Evolutionary conservation across 805 yeast species (phyloP).

Genomic region (Ogataea siamensis): DNA sequence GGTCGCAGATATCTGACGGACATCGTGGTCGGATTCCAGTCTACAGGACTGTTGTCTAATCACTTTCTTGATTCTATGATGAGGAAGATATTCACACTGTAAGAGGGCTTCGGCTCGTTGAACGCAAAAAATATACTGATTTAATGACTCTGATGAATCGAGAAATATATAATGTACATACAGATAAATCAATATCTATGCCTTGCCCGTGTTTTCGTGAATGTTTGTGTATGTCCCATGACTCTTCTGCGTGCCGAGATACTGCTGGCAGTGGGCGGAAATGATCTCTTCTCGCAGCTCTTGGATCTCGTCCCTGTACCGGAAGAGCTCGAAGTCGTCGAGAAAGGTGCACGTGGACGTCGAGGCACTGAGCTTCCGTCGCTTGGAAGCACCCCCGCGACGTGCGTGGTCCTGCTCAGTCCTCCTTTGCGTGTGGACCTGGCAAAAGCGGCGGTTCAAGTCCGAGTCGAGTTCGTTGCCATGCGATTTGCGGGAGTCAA

Average conservation of each 20-base stretch:
- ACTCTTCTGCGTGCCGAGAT: slow-evolving; percentile 1
- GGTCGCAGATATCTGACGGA: slow-evolving; percentile 40
- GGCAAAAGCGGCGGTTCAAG: slow-evolving; percentile 9
- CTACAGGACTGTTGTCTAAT: slow-evolving; percentile 1
- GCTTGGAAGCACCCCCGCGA: slow-evolving; percentile 1
- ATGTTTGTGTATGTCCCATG: neutral
- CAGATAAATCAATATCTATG: neutral
- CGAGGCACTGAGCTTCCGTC: neutral
- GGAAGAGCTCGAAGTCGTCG: slow-evolving; percentile 26
- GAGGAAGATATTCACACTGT: slow-evolving; percentile 55
- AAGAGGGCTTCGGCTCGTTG: slow-evolving; percentile 41
- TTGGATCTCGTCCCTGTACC: slow-evolving; percentile 20
- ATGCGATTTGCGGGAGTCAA: slow-evolving; percentile 8
- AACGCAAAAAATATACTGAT: slow-evolving; percentile 47
- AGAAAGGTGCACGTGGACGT: slow-evolving; percentile 6
- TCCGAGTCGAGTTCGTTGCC: slow-evolving; percentile 19
- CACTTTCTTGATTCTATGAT: slow-evolving; percentile 16
- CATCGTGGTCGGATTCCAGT: slow-evolving; percentile 2
- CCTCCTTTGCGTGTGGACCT: slow-evolving; percentile 9
- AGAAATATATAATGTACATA: slow-evolving; percentile 1
- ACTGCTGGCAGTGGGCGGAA: slow-evolving; percentile 15
- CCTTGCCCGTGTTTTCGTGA: neutral
- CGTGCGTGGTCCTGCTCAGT: neutral
- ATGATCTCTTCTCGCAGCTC: slow-evolving; percentile 22
- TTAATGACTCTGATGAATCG: slow-evolving; percentile 47